phyloP scores from a whole-genome alignment of 2,329 filamentous ascomycete species.

The Podosphaera xanthii region DNA sequence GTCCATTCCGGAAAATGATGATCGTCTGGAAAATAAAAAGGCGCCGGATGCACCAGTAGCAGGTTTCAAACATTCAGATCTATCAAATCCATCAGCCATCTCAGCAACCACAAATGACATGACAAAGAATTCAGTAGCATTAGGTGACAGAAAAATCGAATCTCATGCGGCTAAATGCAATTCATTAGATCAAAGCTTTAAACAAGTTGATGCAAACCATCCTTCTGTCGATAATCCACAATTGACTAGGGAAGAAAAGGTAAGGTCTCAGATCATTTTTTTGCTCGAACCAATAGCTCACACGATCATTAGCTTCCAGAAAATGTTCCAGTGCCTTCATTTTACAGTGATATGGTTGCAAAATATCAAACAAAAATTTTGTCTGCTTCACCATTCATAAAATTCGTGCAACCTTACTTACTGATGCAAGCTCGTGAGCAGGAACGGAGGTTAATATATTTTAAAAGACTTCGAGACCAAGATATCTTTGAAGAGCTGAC shows the following conservation, averaged over 20 bases:
- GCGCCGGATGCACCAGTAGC: slow-evolving; percentile 6
- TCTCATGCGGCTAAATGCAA: neutral
- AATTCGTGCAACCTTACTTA: slow-evolving; percentile 81
- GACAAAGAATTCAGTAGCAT: neutral
- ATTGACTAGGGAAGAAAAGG: neutral
- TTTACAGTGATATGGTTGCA: slow-evolving; percentile 85
- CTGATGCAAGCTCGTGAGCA: slow-evolving; percentile 82
- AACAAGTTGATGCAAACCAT: neutral
- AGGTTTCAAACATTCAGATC: slow-evolving; percentile 2
- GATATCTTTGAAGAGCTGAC: slow-evolving; percentile 31
- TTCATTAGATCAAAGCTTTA: neutral
- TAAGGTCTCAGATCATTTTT: neutral
- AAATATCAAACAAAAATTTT: slow-evolving; percentile 84
- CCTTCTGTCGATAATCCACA: neutral
- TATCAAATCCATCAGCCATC: slow-evolving; percentile 4
- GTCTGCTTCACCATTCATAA: slow-evolving; percentile 88
- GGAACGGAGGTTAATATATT: slow-evolving; percentile 59
- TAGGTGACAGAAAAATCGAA: neutral
- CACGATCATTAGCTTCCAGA: slow-evolving; percentile 41
- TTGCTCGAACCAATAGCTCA: slow-evolving; percentile 8
- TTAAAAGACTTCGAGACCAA: slow-evolving; percentile 66
- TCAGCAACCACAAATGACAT: slow-evolving; percentile 1
- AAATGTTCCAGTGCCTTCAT: slow-evolving; percentile 66
- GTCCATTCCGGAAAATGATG: slow-evolving; percentile 28
- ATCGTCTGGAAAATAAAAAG: slow-evolving; percentile 19